A percentile compares a stretch with the other conserved stretches of the same genome.
phyloP scores from a whole-genome alignment of 495 filamentous ascomycete genomes.

The Aspergillus steynii region DNA sequence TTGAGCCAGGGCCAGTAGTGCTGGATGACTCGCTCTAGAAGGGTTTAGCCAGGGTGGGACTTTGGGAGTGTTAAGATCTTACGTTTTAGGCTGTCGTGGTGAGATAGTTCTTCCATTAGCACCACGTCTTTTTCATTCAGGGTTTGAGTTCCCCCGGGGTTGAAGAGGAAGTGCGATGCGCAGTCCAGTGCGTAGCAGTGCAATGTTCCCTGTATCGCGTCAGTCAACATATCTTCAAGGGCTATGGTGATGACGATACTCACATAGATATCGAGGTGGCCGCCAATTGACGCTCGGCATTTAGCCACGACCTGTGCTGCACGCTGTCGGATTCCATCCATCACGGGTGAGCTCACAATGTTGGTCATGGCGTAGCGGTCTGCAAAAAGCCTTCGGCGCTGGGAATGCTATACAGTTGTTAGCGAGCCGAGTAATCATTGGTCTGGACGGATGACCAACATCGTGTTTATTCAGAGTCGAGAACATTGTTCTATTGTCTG shows the following conservation, averaged over 20 bases:
- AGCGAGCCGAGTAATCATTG: slow-evolving; percentile 4
- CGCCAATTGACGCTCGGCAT: slow-evolving; percentile 42
- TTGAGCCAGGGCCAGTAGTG: neutral
- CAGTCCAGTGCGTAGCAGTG: slow-evolving; percentile 69
- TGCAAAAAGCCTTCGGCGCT: slow-evolving; percentile 59
- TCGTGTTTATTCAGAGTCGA: slow-evolving; percentile 57
- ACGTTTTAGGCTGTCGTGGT: slow-evolving; percentile 66
- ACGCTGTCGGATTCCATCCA: slow-evolving; percentile 55
- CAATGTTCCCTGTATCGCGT: slow-evolving; percentile 28
- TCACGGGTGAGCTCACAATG: slow-evolving; percentile 51
- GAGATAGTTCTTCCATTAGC: slow-evolving; percentile 65
- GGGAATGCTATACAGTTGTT: slow-evolving; percentile 49
- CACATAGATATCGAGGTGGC: slow-evolving; percentile 58
- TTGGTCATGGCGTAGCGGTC: slow-evolving; percentile 69
- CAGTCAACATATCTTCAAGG: neutral
- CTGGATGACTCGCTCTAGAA: neutral
- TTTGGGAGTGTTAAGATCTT: slow-evolving; percentile 12
- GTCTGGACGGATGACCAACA: slow-evolving; percentile 30
- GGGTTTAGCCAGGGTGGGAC: slow-evolving; percentile 18
- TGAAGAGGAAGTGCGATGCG: slow-evolving; percentile 64
- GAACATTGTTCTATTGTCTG: slow-evolving; percentile 54
- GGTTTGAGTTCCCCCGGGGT: slow-evolving; percentile 59
- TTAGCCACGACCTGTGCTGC: slow-evolving; percentile 52
- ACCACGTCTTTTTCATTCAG: slow-evolving; percentile 53
- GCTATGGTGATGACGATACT: slow-evolving; percentile 12